Evolutionary conservation across 2,329 filamentous ascomycete genomes (phyloP).

Genomic region (Fusarium beomiforme): DNA sequence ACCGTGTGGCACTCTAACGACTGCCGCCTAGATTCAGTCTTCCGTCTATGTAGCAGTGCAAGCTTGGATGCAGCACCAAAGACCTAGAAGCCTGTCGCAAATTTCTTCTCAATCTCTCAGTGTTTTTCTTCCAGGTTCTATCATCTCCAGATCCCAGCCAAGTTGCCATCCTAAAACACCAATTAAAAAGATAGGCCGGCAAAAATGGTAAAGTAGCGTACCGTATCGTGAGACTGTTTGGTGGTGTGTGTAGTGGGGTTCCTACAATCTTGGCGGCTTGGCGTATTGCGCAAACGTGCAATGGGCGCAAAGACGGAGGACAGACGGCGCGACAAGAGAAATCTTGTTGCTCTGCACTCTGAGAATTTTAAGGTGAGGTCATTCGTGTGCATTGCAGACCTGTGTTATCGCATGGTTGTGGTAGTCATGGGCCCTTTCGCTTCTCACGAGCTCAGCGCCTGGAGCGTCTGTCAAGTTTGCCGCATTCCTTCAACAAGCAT

Average conservation of each 20-base stretch:
- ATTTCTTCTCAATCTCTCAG: neutral
- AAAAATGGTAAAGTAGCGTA: slow-evolving; percentile 1
- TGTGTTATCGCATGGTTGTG: slow-evolving; percentile 23
- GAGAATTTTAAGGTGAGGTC: slow-evolving; percentile 40
- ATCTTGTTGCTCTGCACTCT: slow-evolving; percentile 16
- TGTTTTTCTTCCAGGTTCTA: slow-evolving; percentile 13
- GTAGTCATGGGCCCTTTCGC: slow-evolving; percentile 2
- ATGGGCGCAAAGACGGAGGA: neutral
- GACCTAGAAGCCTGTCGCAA: neutral
- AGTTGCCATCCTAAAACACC: neutral
- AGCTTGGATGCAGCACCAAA: neutral
- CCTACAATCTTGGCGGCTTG: slow-evolving; percentile 38
- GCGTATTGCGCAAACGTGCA: slow-evolving; percentile 23
- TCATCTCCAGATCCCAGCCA: slow-evolving; percentile 18
- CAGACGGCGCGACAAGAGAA: slow-evolving; percentile 16
- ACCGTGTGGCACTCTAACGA: neutral
- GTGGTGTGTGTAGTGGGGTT: slow-evolving; percentile 40
- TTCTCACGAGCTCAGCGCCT: slow-evolving; percentile 6
- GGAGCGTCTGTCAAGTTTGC: slow-evolving; percentile 10
- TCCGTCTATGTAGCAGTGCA: neutral
- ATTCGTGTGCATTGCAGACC: slow-evolving; percentile 32
- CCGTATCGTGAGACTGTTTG: slow-evolving; percentile 20
- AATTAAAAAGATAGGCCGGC: slow-evolving; percentile 2
- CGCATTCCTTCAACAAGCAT: neutral
- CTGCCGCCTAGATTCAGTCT: neutral